Conservation (phyloP, 2,329 filamentous ascomycete species). For the Phoma sp. region DNA sequence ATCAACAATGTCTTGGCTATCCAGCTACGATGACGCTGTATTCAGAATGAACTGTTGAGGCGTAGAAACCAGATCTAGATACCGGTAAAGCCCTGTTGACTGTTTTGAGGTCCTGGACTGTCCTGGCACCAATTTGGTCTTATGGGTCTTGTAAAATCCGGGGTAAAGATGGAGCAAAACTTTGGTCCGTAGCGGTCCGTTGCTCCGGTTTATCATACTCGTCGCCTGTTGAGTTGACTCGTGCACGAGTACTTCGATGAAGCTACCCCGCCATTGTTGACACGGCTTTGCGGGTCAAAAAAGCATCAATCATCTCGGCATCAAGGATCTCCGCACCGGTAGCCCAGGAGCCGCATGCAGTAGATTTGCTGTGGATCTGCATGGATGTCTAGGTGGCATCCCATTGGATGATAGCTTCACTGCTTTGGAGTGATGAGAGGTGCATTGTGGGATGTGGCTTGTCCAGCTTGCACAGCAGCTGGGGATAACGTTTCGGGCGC, state of each 20-base stretch:
- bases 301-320: constrained; percentile 17
- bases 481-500: constrained; percentile 20
- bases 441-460: constrained; percentile 24
- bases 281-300: constrained; percentile 17
- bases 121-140: background rate
- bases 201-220: background rate
- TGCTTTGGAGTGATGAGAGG: constrained; percentile 7
- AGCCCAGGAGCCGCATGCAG: constrained; percentile 30
- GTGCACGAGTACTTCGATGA: background rate
- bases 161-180: background rate
- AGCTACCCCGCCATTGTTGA: constrained; percentile 24
- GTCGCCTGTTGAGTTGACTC: background rate
- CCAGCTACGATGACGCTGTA: background rate
- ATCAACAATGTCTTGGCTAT: constrained; percentile 1
- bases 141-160: background rate
- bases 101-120: background rate
- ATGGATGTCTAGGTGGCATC: background rate
- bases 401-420: constrained; percentile 17
- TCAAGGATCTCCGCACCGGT: constrained; percentile 30
- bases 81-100: background rate
- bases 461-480: constrained; percentile 14
- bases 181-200: constrained; percentile 1
- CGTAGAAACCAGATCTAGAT: background rate
- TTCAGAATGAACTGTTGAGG: background rate
- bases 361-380: constrained; percentile 11